These are phyloP conservation scores for Lactarius tabidus DNA, from an alignment of 768 basidiomycete species.

Conservation along the genomic window DNA sequence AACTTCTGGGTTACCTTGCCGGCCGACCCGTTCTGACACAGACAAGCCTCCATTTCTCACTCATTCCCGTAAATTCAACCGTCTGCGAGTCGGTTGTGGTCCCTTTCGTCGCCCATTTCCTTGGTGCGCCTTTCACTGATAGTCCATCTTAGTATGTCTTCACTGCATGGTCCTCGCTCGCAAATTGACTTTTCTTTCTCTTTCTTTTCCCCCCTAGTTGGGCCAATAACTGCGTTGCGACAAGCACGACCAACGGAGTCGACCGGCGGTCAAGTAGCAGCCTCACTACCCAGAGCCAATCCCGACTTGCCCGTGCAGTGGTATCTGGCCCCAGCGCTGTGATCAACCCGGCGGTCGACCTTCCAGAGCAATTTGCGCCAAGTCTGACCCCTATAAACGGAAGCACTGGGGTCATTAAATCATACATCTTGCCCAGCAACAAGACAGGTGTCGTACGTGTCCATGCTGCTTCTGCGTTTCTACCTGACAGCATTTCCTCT, in stretches of 20 bases:
- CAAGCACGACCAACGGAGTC: constrained; percentile 46
- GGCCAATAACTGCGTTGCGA: constrained; percentile 55
- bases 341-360: constrained; percentile 42
- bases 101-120: constrained; percentile 48
- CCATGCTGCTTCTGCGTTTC: neutral
- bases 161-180: neutral
- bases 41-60: constrained; percentile 44
- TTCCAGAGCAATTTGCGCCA: constrained; percentile 49
- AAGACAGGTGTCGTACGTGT: constrained; percentile 54
- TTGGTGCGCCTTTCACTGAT: constrained; percentile 50
- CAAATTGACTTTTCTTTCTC: neutral
- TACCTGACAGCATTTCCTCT: neutral
- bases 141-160: constrained; percentile 45
- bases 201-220: too few species aligned
- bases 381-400: constrained; percentile 43
- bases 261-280: constrained; percentile 35
- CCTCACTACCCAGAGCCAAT: constrained; percentile 15
- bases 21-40: constrained; percentile 47
- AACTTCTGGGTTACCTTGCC: constrained; percentile 54
- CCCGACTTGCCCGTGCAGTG: constrained; percentile 32
- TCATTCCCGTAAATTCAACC: constrained; percentile 46
- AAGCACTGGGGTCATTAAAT: constrained; percentile 50
- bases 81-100: constrained; percentile 46
- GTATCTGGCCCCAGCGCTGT: neutral
- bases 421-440: constrained; percentile 51